Conservation (phyloP, 352 stramenopile species). For the Phytophthora crassamura region DNA sequence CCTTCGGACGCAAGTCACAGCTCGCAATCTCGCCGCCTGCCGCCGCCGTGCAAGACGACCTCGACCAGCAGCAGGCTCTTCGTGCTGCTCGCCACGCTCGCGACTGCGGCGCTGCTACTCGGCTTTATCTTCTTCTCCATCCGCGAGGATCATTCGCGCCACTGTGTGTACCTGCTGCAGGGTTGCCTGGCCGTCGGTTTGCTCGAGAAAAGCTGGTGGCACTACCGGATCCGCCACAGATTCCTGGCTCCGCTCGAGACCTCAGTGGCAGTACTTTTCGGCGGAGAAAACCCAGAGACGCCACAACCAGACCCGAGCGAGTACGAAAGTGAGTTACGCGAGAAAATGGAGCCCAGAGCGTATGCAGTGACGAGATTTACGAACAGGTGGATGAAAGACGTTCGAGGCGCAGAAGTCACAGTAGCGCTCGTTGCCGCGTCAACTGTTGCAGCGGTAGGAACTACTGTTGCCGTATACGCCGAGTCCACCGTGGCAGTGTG, state of each 20-base stretch:
- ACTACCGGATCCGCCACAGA: conserved; percentile 66
- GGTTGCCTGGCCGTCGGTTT: conserved; percentile 48
- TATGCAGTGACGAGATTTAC: conserved; percentile 42
- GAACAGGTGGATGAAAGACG: conserved; percentile 28
- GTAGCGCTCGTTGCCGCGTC: conserved; percentile 24
- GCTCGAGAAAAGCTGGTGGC: conserved; percentile 68
- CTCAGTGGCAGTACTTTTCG: conserved; percentile 20
- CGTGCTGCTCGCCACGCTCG: conserved; percentile 21
- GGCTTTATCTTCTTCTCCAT: conserved; percentile 52
- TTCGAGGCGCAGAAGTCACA: conserved; percentile 11
- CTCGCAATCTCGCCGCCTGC: conserved; percentile 13
- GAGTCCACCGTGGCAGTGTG: conserved; percentile 41
- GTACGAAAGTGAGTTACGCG: conserved; percentile 28
- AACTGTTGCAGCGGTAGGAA: conserved; percentile 12
- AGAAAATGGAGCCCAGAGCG: conserved; percentile 37
- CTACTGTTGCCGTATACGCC: conserved; percentile 25
- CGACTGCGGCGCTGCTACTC: conserved; percentile 29
- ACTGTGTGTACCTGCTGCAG: conserved; percentile 44
- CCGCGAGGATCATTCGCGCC: conserved; percentile 34
- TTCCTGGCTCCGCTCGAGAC: conserved; percentile 48
- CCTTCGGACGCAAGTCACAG: conserved; percentile 19
- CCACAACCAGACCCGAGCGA: conserved; percentile 12
- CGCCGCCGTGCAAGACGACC: conserved; percentile 24
- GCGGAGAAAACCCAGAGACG: conserved; percentile 21
- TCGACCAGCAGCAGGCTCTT: conserved; percentile 20